Evolutionary conservation across 2,329 filamentous ascomycete species (phyloP).

Genomic region (Stagonosporopsis cucurbitacearum): DNA sequence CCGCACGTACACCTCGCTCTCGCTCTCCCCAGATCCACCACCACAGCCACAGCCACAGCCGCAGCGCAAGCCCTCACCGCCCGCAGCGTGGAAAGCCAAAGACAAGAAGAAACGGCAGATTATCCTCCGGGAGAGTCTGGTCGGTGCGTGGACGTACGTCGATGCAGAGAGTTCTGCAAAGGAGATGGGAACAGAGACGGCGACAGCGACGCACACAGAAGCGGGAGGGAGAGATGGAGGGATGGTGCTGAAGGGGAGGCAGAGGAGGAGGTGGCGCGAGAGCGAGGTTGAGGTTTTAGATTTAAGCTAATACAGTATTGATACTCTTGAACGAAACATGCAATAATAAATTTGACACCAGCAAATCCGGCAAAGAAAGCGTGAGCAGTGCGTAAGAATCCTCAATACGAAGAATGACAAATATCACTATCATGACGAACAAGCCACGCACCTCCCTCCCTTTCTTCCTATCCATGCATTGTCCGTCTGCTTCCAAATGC

Average conservation of each 20-base stretch:
- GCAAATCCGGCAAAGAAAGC: no score
- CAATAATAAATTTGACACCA: no score
- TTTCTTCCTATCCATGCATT: no score
- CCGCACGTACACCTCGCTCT: conserved; percentile 19
- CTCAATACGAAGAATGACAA: no score
- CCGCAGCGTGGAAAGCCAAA: conserved; percentile 40
- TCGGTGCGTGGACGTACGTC: conserved; percentile 41
- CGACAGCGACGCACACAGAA: no score
- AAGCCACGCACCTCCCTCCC: no score
- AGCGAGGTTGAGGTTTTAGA: conserved; percentile 48
- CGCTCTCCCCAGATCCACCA: conserved; percentile 3
- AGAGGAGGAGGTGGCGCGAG: conserved; percentile 43
- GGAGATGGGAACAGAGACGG: background rate
- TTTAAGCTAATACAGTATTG: conserved; percentile 26
- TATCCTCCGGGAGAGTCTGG: conserved; percentile 40
- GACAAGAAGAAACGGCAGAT: conserved; percentile 42
- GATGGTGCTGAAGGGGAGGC: conserved; percentile 28
- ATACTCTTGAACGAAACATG: background rate
- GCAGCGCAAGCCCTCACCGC: conserved; percentile 14
- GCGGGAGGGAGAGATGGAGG: background rate
- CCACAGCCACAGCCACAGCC: background rate
- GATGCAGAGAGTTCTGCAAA: conserved; percentile 31
- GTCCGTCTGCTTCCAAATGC: no score
- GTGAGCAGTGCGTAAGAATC: no score
- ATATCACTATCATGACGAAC: no score